Percentiles rank a stretch among this genome's conserved stretches.
Evolutionary conservation across 2,329 filamentous ascomycete genomes (phyloP).

Genomic region (Aulographum hederae): DNA sequence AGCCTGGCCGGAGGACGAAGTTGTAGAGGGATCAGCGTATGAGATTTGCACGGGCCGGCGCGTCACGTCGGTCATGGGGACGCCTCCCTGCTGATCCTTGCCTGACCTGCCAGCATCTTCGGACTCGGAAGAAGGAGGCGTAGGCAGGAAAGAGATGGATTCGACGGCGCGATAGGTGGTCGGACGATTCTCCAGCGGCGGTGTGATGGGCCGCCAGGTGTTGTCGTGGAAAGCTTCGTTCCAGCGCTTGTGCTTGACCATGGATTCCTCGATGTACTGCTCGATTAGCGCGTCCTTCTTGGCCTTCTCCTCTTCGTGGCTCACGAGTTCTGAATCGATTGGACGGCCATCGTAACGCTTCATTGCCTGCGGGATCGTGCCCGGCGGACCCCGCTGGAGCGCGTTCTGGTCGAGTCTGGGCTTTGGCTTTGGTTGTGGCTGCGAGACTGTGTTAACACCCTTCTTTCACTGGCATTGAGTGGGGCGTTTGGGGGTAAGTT

Average conservation of each 20-base stretch:
- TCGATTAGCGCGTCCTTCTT: no score
- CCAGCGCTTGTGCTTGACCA: slow-evolving; percentile 79
- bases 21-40: no score
- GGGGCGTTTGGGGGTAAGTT: no score
- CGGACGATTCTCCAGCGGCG: slow-evolving; percentile 50
- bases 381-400: no score
- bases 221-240: slow-evolving; percentile 79
- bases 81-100: no score
- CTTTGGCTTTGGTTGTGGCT: slow-evolving; percentile 25
- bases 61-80: no score
- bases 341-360: slow-evolving; percentile 11
- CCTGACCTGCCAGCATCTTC: no score
- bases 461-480: neutral
- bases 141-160: no score
- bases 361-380: neutral
- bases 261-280: slow-evolving; percentile 79
- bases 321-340: slow-evolving; percentile 57
- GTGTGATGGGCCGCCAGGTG: slow-evolving; percentile 70
- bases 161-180: no score
- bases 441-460: neutral
- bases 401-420: slow-evolving; percentile 41
- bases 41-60: no score
- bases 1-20: no score
- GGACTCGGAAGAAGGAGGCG: no score
- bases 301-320: slow-evolving; percentile 56